phyloP scores from a whole-genome alignment of 495 filamentous ascomycete species.

The Evansstolkia leycettana region DNA sequence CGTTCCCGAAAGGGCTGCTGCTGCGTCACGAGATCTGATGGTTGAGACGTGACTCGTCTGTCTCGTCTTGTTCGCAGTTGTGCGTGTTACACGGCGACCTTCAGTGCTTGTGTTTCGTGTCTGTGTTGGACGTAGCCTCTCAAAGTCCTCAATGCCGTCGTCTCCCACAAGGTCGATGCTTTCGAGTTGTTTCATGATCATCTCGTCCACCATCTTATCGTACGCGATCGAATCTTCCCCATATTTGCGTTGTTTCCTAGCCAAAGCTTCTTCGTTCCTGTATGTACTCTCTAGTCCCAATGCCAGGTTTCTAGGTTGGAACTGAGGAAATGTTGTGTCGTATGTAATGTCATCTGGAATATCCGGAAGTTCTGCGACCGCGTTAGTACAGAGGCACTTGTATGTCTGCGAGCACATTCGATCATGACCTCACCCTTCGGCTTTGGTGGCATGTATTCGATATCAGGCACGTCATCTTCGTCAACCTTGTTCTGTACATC shows the following conservation, averaged over 20 bases:
- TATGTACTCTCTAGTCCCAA: slow-evolving; percentile 47
- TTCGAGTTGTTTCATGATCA: slow-evolving; percentile 50
- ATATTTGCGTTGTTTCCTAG: slow-evolving; percentile 45
- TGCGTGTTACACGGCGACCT: slow-evolving; percentile 14
- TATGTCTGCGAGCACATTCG: background rate
- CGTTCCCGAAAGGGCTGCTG: slow-evolving; percentile 36
- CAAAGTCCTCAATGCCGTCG: slow-evolving; percentile 16
- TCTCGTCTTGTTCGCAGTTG: slow-evolving; percentile 13
- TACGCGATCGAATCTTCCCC: slow-evolving; percentile 35
- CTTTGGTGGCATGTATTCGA: slow-evolving; percentile 65
- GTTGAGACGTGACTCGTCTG: slow-evolving; percentile 25
- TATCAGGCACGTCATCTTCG: slow-evolving; percentile 55
- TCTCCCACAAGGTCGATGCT: slow-evolving; percentile 39
- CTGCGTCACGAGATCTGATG: slow-evolving; percentile 40
- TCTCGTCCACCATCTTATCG: slow-evolving; percentile 41
- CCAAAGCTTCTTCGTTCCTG: slow-evolving; percentile 50
- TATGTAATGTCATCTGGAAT: slow-evolving; percentile 64
- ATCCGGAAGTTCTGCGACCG: slow-evolving; percentile 51
- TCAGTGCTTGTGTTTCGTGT: slow-evolving; percentile 11
- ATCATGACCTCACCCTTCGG: slow-evolving; percentile 34
- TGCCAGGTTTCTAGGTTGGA: slow-evolving; percentile 53
- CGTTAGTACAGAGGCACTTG: background rate
- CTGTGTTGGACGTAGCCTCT: slow-evolving; percentile 2
- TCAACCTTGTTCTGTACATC: slow-evolving; percentile 15
- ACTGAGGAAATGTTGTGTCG: slow-evolving; percentile 37